These are phyloP conservation scores for Fusarium staphyleae DNA, from an alignment of 2,329 filamentous ascomycete genomes.

Conservation along the genomic window DNA sequence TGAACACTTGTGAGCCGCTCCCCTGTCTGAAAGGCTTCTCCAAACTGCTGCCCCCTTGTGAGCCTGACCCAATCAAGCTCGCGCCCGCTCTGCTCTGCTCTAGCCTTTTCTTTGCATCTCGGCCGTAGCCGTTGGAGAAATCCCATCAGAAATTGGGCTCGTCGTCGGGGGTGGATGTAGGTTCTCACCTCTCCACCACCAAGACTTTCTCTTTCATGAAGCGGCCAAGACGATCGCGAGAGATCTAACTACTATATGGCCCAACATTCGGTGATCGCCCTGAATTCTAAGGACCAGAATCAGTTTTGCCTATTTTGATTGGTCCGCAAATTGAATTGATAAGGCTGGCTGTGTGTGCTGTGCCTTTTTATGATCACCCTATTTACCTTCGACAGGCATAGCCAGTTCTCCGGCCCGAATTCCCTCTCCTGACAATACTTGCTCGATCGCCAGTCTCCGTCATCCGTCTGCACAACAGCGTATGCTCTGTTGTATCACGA, in stretches of 20 bases:
- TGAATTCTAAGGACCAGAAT: slow-evolving; percentile 13
- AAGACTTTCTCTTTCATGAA: too few species aligned
- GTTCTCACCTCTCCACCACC: neutral
- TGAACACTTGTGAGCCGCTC: too few species aligned
- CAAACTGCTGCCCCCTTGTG: slow-evolving; percentile 15
- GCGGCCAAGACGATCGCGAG: too few species aligned
- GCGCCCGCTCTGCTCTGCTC: slow-evolving; percentile 3
- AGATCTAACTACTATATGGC: slow-evolving; percentile 1
- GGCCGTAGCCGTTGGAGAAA: slow-evolving; percentile 31
- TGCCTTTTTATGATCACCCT: too few species aligned
- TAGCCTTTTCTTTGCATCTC: slow-evolving; percentile 19
- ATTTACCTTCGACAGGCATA: too few species aligned
- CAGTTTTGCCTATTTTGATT: too few species aligned
- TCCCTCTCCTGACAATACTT: too few species aligned
- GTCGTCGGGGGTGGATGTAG: neutral
- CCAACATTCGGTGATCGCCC: slow-evolving; percentile 12
- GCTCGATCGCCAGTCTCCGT: neutral
- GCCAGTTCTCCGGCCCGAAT: too few species aligned
- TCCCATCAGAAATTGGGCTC: neutral
- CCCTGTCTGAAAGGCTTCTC: slow-evolving; percentile 24
- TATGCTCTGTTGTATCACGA: neutral
- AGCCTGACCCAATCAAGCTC: slow-evolving; percentile 11
- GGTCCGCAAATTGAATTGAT: too few species aligned
- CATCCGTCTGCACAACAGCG: neutral
- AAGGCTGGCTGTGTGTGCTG: too few species aligned